Conservation (phyloP, 306 rosid genomes). For the Fagus crenata region DNA sequence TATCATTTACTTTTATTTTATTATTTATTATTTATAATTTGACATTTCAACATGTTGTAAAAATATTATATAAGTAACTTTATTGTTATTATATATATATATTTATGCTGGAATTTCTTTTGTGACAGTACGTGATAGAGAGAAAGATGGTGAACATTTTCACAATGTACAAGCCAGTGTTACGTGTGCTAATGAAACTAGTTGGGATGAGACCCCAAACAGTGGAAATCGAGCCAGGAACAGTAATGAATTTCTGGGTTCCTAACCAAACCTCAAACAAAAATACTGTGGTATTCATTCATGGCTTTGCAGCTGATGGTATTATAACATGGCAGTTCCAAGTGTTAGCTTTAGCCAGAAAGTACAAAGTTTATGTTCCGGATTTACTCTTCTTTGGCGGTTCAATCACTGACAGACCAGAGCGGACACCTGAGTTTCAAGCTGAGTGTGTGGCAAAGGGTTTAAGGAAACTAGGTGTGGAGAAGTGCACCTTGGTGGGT, state of each 20-base stretch:
- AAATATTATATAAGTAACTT: too few species aligned
- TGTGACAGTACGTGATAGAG: too few species aligned
- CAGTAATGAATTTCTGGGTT: constrained; percentile 44
- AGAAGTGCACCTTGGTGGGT: constrained; percentile 36
- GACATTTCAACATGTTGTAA: too few species aligned
- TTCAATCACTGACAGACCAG: constrained; percentile 33
- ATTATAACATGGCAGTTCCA: constrained; percentile 48
- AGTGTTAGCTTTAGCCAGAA: constrained; percentile 28
- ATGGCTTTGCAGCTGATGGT: constrained; percentile 37
- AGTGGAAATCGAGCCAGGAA: constrained; percentile 43
- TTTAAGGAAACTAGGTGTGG: constrained; percentile 36
- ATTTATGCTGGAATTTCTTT: too few species aligned
- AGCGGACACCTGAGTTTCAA: constrained; percentile 40
- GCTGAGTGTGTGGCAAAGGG: constrained; percentile 44
- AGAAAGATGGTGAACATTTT: neutral
- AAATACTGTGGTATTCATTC: constrained; percentile 35
- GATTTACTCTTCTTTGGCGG: constrained; percentile 43
- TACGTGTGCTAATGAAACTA: constrained; percentile 15
- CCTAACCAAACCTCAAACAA: constrained; percentile 8
- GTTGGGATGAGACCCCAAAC: constrained; percentile 29
- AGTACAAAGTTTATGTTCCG: constrained; percentile 39
- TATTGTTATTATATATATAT: too few species aligned
- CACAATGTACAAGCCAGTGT: constrained; percentile 9
- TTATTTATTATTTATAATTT: too few species aligned
- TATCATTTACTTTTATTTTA: too few species aligned